Base-by-base conservation (phyloP, 371 early-diverging fungal species). In the Modicella reniformis region DNA sequence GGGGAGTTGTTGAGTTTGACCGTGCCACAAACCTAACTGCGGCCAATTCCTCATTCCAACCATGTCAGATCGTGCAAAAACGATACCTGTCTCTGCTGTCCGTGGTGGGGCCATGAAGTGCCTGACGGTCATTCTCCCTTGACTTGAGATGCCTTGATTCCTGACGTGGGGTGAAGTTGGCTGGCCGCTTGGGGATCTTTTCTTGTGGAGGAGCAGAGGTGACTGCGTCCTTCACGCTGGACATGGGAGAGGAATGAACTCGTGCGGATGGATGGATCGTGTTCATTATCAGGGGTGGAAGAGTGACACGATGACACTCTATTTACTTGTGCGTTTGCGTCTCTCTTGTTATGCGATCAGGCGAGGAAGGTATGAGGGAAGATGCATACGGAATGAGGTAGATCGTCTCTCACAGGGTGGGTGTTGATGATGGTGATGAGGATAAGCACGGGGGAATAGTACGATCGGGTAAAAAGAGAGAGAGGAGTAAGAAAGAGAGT, bases 251-350 rank as follows among this genome's bases (percentile, higher is more conserved):
- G 40, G 65, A 57, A 59, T 59, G 67, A 40, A 52, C 54, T 52
- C 67, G 34, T 34, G 44, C 17, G 34, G 69, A 62, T 13, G 62
- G 56, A 62, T 51, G 69, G 62, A 69, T 69, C 62, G 69, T 69
- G 69, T 69, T 69, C 69, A 69, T 69, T 54, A 41, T n/a, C n/a
- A n/a, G 62, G 26, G 41, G 10, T 23, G 10, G 25, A 44, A 21
- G 54, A 67, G 44, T 47, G 32, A 53, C 52, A 59, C 54, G 54
- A 67, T 59, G 66, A 67, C 67, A 49, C 59, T 47, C 54, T 25
- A 30, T 32, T 28, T 7, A 17, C n/a, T n/a, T n/a, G n/a, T n/a
- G n/a, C n/a, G n/a, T n/a, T n/a, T n/a, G n/a, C n/a, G n/a, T n/a
- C n/a, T n/a, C n/a, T n/a, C n/a, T 25, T 12, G 21, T 15, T 6